Conservation (phyloP, 306 rosid species). For the Purshia tridentata region DNA sequence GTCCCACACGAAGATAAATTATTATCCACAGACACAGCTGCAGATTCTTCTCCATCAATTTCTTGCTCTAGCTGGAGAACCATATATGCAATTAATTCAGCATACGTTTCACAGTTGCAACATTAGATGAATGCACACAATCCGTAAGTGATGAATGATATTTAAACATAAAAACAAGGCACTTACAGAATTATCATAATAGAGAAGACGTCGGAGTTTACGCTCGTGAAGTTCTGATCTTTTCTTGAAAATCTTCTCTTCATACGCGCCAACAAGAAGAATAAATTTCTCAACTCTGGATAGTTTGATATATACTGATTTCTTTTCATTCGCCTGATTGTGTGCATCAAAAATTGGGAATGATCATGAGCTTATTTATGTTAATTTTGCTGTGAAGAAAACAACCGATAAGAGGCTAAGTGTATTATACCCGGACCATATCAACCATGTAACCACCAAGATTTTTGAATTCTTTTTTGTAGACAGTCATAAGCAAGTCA, state of each 20-base stretch:
- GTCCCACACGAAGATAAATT: neutral
- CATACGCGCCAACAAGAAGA: slow-evolving; percentile 41
- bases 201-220: slow-evolving; percentile 21
- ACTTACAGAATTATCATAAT: slow-evolving; percentile 36
- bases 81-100: neutral
- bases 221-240: slow-evolving; percentile 32
- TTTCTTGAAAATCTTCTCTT: slow-evolving; percentile 48
- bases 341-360: neutral
- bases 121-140: neutral
- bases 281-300: slow-evolving; percentile 57
- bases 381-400: neutral
- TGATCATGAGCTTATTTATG: neutral
- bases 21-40: neutral
- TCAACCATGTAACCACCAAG: slow-evolving; percentile 60
- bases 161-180: neutral
- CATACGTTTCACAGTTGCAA: neutral
- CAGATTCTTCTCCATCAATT: neutral
- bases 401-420: neutral
- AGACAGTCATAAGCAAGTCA: slow-evolving; percentile 46
- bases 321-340: slow-evolving; percentile 34
- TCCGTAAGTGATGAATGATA: neutral
- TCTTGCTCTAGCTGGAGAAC: slow-evolving; percentile 28
- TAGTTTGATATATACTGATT: slow-evolving; percentile 33
- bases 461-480: slow-evolving; percentile 42
- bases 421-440: slow-evolving; percentile 38